phyloP scores from a whole-genome alignment of 2,329 filamentous ascomycete species.

The Drechslerella stenobrocha region DNA sequence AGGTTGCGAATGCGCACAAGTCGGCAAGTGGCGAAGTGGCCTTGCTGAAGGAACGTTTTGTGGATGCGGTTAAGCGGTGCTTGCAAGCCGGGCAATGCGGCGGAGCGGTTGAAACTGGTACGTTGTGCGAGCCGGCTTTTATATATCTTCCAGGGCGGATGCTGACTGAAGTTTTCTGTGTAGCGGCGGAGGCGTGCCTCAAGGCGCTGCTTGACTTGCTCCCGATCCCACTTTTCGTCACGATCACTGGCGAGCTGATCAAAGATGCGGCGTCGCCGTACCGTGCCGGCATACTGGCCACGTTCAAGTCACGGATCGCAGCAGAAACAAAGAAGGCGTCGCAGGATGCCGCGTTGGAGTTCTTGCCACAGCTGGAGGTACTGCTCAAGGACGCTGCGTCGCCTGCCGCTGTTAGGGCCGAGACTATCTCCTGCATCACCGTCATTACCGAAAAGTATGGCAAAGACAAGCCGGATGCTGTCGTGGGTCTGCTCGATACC shows the following conservation, averaged over 20 bases:
- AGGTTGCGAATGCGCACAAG: slow-evolving; percentile 47
- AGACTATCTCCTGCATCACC: slow-evolving; percentile 75
- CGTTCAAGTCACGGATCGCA: slow-evolving; percentile 78
- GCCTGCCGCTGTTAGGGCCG: slow-evolving; percentile 78
- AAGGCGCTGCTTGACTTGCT: slow-evolving; percentile 78
- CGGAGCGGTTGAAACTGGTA: slow-evolving; percentile 53
- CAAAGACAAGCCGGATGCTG: slow-evolving; percentile 79
- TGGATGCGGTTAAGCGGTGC: slow-evolving; percentile 51
- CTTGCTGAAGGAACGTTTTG: slow-evolving; percentile 49
- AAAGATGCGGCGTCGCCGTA: slow-evolving; percentile 73
- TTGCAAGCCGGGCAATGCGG: slow-evolving; percentile 57
- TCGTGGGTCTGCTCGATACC: slow-evolving; percentile 73
- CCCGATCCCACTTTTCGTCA: slow-evolving; percentile 84
- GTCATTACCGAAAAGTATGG: slow-evolving; percentile 94
- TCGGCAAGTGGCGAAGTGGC: slow-evolving; percentile 43
- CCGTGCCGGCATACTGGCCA: slow-evolving; percentile 76
- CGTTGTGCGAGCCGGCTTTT: slow-evolving; percentile 49
- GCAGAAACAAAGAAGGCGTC: slow-evolving; percentile 69
- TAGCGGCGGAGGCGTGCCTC: slow-evolving; percentile 65
- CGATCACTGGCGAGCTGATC: slow-evolving; percentile 79
- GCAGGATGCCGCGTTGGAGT: slow-evolving; percentile 71
- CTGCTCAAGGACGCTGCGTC: slow-evolving; percentile 75
- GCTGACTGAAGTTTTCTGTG: slow-evolving; percentile 57
- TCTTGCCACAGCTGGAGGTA: slow-evolving; percentile 75
- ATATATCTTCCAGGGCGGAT: slow-evolving; percentile 32